Base-by-base conservation (phyloP, 768 basidiomycete species). In the Hericium alpestre region DNA sequence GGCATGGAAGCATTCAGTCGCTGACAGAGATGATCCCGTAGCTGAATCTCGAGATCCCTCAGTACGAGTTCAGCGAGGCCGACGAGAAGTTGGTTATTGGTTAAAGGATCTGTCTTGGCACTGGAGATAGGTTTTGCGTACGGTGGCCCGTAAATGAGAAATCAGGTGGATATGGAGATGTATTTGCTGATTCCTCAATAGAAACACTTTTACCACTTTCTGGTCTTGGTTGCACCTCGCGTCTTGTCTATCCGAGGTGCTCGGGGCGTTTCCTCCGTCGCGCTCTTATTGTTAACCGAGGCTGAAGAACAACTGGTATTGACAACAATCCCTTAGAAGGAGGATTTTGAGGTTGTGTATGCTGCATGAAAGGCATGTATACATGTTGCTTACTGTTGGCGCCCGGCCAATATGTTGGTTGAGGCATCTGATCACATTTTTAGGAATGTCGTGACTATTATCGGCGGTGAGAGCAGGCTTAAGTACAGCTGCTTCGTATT, bases 31-130 rank as follows among this genome's bases (percentile, higher is more conserved):
- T 51, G 50, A 32, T 32, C 56, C 38, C 54, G 49, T 58, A 91
- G 87, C 82, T 94, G 65, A 99, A 99, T 75, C 80, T 98, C 61
- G 95, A 98, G 72, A 80, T 99, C 58, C 94, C 94, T 59, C 78
- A 78, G 55, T 86, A 96, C 70, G 84, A 87, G 63, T 86, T 96
- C 79, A 87, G 83, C 66, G 93, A 94, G 38, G 87, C 74, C 47
- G 91, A 93, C 59, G 82, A 79, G 66, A 95, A 95, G 74, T 74
- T 96, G 60, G 66, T 92, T 68, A 80, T 96, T 69, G 93, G 93
- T 77, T 96, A 63, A 68, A 48, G 43, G 20, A 20, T 46, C 16
- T 20, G 16, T 46, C 16, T 46, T 18, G n/a, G 49, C 49, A 32
- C 43, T 46, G 22, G 43, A 51, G 49, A 23, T 25, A 18, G 49